A percentile compares a stretch with the other conserved stretches of the same genome.
Conservation (phyloP, 2,329 filamentous ascomycete species). For the Harringtonia lauricola region DNA sequence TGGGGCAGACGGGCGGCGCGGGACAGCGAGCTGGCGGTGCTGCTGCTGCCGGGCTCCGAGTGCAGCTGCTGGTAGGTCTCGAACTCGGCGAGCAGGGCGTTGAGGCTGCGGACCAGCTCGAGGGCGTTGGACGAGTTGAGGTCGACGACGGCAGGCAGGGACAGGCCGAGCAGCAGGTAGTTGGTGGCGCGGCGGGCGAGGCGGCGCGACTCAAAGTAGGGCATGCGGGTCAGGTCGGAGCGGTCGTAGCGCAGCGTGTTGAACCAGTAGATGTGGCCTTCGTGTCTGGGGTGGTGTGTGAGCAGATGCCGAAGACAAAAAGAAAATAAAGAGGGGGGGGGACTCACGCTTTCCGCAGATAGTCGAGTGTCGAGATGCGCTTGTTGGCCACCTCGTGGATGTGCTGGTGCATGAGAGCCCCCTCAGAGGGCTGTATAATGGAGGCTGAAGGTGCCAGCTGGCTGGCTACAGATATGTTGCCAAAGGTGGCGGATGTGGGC, state of each 20-base stretch:
- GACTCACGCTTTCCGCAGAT: constrained; percentile 79
- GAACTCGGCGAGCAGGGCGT: constrained; percentile 79
- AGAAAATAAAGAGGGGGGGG: background rate
- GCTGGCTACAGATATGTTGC: too few relatives aligned
- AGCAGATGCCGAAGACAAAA: background rate
- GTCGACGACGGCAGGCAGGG: constrained; percentile 80
- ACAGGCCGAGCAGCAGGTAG: constrained; percentile 85
- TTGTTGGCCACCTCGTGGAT: constrained; percentile 83
- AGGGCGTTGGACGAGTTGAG: constrained; percentile 67
- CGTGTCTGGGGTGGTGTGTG: constrained; percentile 49
- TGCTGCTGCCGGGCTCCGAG: constrained; percentile 53
- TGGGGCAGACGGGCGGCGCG: constrained; percentile 65
- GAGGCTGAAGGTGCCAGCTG: constrained; percentile 17
- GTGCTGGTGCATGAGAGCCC: constrained; percentile 41
- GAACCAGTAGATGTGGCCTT: constrained; percentile 95
- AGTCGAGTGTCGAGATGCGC: constrained; percentile 87
- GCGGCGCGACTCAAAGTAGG: constrained; percentile 76
- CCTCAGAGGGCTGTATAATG: constrained; percentile 23
- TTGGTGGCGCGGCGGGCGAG: constrained; percentile 85
- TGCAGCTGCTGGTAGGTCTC: constrained; percentile 87
- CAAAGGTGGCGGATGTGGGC: constrained; percentile 19
- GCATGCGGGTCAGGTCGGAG: constrained; percentile 65
- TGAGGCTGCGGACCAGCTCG: constrained; percentile 81
- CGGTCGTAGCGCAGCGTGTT: constrained; percentile 91
- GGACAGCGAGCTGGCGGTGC: constrained; percentile 56